Percentiles rank a stretch among this genome's conserved stretches.
These are phyloP conservation scores for Megacollybia platyphylla DNA, from an alignment of 1,284 basidiomycete genomes.

Conservation along the genomic window DNA sequence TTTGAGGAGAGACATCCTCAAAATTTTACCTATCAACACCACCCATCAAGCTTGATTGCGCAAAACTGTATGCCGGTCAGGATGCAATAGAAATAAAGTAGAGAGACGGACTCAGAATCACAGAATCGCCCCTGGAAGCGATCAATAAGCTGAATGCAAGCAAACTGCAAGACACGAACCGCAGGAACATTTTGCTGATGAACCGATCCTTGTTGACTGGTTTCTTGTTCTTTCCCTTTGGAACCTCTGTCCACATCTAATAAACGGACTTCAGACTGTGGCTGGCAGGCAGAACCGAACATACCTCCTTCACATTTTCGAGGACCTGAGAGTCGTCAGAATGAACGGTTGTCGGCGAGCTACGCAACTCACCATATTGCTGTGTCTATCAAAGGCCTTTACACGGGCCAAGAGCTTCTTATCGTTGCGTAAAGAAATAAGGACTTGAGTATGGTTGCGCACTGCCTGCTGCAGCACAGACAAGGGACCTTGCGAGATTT, in stretches of 20 bases:
- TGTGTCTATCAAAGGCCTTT: constrained; percentile 98
- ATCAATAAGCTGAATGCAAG: constrained; percentile 9
- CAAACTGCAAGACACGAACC: constrained; percentile 32
- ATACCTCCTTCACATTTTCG: constrained; percentile 92
- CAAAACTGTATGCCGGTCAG: constrained; percentile 40
- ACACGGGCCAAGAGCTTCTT: constrained; percentile 96
- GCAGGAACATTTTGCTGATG: constrained; percentile 95
- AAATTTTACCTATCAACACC: constrained; percentile 19
- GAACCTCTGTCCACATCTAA: constrained; percentile 98
- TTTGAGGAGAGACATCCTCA: constrained; percentile 40
- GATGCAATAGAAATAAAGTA: background rate
- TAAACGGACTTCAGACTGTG: background rate
- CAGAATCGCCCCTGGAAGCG: constrained; percentile 74
- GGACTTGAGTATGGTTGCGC: constrained; percentile 93
- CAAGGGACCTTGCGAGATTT: constrained; percentile 93
- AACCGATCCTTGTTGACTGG: constrained; percentile 98
- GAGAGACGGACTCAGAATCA: constrained; percentile 71
- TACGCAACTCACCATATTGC: constrained; percentile 77
- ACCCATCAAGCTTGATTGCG: constrained; percentile 66
- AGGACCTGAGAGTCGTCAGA: constrained; percentile 47
- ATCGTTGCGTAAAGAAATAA: constrained; percentile 96
- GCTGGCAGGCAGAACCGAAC: background rate
- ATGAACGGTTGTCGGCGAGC: background rate
- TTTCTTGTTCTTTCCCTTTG: constrained; percentile 98
- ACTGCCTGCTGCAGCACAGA: constrained; percentile 98